Percentiles rank a stretch among this genome's conserved stretches.
phyloP scores from a whole-genome alignment of 352 stramenopile genomes.

The Pythium plurisporium region DNA sequence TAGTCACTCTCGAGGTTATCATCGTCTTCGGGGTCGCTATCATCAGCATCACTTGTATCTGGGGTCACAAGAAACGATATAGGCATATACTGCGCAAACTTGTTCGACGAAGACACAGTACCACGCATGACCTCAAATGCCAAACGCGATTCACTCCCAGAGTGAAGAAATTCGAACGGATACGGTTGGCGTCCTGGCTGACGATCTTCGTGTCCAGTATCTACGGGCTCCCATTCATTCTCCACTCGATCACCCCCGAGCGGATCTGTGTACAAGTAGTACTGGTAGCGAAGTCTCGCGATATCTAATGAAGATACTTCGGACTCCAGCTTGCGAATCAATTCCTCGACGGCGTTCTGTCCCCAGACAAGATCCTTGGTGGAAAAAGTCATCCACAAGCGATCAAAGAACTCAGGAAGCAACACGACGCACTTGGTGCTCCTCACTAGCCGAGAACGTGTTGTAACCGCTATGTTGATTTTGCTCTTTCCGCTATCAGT shows the following conservation, averaged over 20 bases:
- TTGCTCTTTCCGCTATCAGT: constrained; percentile 68
- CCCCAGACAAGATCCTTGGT: constrained; percentile 86
- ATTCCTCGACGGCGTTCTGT: constrained; percentile 59
- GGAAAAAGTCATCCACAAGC: constrained; percentile 61
- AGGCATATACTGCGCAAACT: constrained; percentile 73
- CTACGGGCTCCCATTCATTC: constrained; percentile 36
- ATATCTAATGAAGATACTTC: constrained; percentile 76
- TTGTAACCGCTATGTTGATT: constrained; percentile 71
- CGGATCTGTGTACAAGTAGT: constrained; percentile 78
- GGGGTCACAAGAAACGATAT: constrained; percentile 74
- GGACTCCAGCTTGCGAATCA: constrained; percentile 62
- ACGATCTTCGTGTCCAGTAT: constrained; percentile 31
- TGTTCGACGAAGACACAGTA: constrained; percentile 75
- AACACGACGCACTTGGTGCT: constrained; percentile 79
- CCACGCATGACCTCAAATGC: constrained; percentile 68
- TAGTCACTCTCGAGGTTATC: constrained; percentile 65
- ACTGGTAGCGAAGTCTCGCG: constrained; percentile 74
- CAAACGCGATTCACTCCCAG: constrained; percentile 53
- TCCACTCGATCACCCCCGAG: constrained; percentile 54
- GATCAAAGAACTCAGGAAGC: constrained; percentile 85
- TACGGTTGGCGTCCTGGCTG: constrained; percentile 28
- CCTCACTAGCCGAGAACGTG: constrained; percentile 61
- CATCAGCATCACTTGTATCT: constrained; percentile 58
- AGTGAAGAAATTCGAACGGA: constrained; percentile 75
- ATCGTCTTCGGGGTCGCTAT: constrained; percentile 58